phyloP scores from a whole-genome alignment of 306 rosid genomes.

The Medicago ruthenica region DNA sequence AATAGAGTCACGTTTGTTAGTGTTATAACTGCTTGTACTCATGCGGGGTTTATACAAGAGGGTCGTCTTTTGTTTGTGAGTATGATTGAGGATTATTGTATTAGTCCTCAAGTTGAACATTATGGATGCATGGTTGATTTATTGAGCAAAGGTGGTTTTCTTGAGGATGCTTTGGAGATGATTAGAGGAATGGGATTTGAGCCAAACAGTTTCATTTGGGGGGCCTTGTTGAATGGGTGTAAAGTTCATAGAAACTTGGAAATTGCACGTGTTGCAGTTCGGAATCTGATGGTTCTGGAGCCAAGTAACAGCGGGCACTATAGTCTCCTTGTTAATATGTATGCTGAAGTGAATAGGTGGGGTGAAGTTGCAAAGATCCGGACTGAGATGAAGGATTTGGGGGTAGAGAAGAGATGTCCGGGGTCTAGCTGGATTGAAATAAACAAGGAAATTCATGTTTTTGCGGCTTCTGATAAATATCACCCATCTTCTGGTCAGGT shows the following conservation, averaged over 20 bases:
- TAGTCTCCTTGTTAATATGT: constrained; percentile 71
- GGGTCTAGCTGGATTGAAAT: constrained; percentile 87
- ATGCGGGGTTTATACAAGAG: constrained; percentile 74
- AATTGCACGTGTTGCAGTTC: constrained; percentile 60
- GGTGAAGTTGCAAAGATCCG: constrained; percentile 64
- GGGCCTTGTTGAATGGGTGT: constrained; percentile 83
- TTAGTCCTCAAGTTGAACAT: constrained; percentile 66
- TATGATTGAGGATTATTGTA: constrained; percentile 60
- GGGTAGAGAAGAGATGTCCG: constrained; percentile 75
- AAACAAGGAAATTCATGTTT: constrained; percentile 53
- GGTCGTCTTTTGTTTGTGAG: constrained; percentile 63
- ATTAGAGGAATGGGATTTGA: constrained; percentile 60
- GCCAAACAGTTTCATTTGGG: constrained; percentile 78
- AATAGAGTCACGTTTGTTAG: constrained; percentile 75
- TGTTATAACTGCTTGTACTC: constrained; percentile 76
- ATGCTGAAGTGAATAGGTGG: constrained; percentile 71
- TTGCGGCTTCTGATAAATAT: constrained; percentile 68
- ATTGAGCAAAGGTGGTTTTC: constrained; percentile 78
- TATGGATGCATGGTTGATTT: constrained; percentile 88
- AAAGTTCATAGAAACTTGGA: constrained; percentile 67
- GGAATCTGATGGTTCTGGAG: constrained; percentile 63
- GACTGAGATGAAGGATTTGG: constrained; percentile 64
- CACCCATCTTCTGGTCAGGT: constrained; percentile 60
- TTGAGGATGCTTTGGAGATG: constrained; percentile 70
- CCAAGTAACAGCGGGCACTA: constrained; percentile 71